A percentile compares a stretch with the other conserved stretches of the same genome.
phyloP scores from a whole-genome alignment of 805 yeast species.

The Cyberlindnera misumaiensis region DNA sequence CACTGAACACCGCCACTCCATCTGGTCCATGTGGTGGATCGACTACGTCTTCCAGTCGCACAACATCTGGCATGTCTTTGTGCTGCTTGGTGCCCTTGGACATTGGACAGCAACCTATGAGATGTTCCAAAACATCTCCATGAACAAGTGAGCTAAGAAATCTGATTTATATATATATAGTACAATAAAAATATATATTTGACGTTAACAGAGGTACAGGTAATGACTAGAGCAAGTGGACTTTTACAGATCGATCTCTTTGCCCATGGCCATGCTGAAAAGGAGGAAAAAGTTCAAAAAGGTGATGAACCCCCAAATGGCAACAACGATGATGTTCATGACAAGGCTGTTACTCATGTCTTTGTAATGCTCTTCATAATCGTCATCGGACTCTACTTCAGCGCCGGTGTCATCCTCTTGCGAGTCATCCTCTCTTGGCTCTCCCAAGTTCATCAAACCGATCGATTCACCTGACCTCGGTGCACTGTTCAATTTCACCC shows the following conservation, averaged over 20 bases:
- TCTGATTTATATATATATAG: background rate
- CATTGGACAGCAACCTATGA: slow-evolving; percentile 76
- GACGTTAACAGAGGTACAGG: no score
- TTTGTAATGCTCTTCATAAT: slow-evolving; percentile 18
- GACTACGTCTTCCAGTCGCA: slow-evolving; percentile 74
- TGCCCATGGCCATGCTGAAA: slow-evolving; percentile 40
- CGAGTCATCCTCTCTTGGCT: slow-evolving; percentile 8
- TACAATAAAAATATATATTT: background rate
- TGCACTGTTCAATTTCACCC: slow-evolving; percentile 33
- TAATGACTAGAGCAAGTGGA: background rate
- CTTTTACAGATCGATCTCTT: slow-evolving; percentile 30
- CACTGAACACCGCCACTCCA: slow-evolving; percentile 27
- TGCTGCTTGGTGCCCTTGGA: slow-evolving; percentile 81
- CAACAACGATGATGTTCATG: slow-evolving; percentile 43
- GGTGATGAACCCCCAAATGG: slow-evolving; percentile 65
- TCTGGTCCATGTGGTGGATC: slow-evolving; percentile 74
- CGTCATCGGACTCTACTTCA: slow-evolving; percentile 8
- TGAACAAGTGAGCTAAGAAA: slow-evolving; percentile 5
- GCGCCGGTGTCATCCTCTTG: slow-evolving; percentile 1
- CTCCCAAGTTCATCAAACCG: slow-evolving; percentile 11
- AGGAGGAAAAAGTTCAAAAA: slow-evolving; percentile 61
- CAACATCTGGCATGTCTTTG: slow-evolving; percentile 91
- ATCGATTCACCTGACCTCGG: slow-evolving; percentile 7
- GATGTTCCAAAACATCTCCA: slow-evolving; percentile 46
- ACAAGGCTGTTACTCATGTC: slow-evolving; percentile 40